phyloP scores from a whole-genome alignment of 2,329 filamentous ascomycete species.

The Cryphonectria nitschkei region DNA sequence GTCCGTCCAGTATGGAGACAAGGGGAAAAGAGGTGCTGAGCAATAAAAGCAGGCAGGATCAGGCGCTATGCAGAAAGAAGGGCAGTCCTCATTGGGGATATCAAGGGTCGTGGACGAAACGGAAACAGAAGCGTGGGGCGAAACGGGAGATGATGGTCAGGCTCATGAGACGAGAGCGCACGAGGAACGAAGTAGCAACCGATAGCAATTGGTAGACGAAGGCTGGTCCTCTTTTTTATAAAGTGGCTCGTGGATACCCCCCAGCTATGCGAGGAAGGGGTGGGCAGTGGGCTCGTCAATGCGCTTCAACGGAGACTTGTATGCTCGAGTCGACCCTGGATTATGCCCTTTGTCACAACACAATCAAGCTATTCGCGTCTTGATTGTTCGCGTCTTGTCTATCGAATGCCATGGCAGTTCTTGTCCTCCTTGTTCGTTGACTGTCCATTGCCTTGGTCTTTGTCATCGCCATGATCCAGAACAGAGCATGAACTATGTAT shows the following conservation, averaged over 20 bases:
- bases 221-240: not conserved
- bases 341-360: conserved; percentile 14
- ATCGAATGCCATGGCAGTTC: not conserved
- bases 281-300: conserved; percentile 5
- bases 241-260: not conserved
- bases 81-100: not conserved
- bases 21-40: not conserved
- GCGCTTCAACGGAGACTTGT: not conserved
- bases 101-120: conserved; percentile 2
- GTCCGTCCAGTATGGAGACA: not conserved
- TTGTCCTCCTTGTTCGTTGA: not conserved
- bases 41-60: not conserved
- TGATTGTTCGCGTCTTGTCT: not conserved
- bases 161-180: not conserved
- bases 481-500: not conserved
- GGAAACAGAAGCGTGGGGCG: not conserved
- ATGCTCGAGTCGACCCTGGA: not conserved
- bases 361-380: conserved; percentile 5
- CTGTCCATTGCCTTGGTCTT: not conserved
- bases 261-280: not conserved
- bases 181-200: not conserved
- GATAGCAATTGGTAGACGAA: not conserved
- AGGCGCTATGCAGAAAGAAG: not conserved
- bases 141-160: not conserved
- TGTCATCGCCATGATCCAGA: not conserved